A percentile compares a stretch with the other conserved stretches of the same genome.
These are phyloP conservation scores for Penicillium sp. DNA, from an alignment of 2,329 filamentous ascomycete genomes.

Conservation along the genomic window DNA sequence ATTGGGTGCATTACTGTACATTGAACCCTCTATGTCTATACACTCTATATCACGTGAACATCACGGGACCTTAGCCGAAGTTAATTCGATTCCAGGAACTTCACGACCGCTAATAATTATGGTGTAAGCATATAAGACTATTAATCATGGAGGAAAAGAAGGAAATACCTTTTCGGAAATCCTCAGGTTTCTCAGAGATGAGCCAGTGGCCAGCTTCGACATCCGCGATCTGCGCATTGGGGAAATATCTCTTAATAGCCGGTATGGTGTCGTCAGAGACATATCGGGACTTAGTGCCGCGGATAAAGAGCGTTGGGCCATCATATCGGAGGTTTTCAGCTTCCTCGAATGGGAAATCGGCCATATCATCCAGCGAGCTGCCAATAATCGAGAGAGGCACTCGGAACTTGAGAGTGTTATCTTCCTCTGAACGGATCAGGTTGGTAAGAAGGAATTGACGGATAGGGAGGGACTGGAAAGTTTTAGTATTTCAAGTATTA, in stretches of 20 bases:
- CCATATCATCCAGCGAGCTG: slow-evolving; percentile 68
- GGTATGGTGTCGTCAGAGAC: slow-evolving; percentile 42
- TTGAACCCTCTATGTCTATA: neutral
- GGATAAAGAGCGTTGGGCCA: slow-evolving; percentile 76
- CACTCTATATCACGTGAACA: neutral
- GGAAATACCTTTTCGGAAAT: slow-evolving; percentile 39
- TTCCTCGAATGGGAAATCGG: slow-evolving; percentile 83
- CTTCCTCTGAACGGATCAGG: slow-evolving; percentile 57
- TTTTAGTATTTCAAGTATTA: neutral
- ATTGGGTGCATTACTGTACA: neutral
- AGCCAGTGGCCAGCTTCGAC: slow-evolving; percentile 47
- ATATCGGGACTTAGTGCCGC: slow-evolving; percentile 43
- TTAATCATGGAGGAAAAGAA: neutral
- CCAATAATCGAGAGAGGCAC: slow-evolving; percentile 74
- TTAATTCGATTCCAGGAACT: slow-evolving; percentile 31
- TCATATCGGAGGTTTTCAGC: slow-evolving; percentile 67
- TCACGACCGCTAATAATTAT: slow-evolving; percentile 31
- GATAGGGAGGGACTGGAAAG: slow-evolving; percentile 62
- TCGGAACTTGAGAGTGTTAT: slow-evolving; percentile 67
- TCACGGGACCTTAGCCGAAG: neutral
- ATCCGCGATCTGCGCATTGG: slow-evolving; percentile 40
- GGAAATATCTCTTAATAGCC: slow-evolving; percentile 44
- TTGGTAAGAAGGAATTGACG: slow-evolving; percentile 93
- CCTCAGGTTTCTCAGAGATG: slow-evolving; percentile 47
- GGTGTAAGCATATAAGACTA: slow-evolving; percentile 10